phyloP scores from a whole-genome alignment of 1,139 yeast species.

The Hanseniaspora uvarum region DNA sequence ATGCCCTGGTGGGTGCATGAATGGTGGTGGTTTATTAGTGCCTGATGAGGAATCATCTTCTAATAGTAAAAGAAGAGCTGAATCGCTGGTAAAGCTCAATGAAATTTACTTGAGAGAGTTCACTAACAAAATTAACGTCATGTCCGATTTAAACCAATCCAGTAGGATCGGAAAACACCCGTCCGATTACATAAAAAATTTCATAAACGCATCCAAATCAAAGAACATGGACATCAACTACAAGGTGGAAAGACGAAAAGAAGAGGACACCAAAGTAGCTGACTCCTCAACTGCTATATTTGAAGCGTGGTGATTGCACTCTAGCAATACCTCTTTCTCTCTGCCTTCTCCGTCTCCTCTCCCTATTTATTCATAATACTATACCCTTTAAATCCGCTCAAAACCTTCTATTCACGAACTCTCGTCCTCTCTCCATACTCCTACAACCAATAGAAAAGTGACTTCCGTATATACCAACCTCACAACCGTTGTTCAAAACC shows the following conservation, averaged over 20 bases:
- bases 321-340: no score
- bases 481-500: no score
- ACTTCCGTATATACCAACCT: no score
- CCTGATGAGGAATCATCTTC: not conserved
- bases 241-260: not conserved
- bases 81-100: not conserved
- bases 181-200: not conserved
- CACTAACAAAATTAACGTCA: not conserved
- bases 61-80: conserved; percentile 11
- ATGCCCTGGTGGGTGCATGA: conserved; percentile 94
- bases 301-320: not conserved
- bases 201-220: not conserved
- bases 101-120: conserved; percentile 6
- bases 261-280: not conserved
- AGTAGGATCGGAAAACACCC: not conserved
- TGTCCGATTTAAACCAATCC: not conserved
- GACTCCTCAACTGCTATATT: not conserved
- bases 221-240: not conserved
- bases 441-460: no score
- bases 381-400: not conserved
- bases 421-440: no score
- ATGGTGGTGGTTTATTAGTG: conserved; percentile 81
- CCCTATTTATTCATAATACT: not conserved
- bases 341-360: no score
- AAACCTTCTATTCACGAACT: no score